Conservation (phyloP, 2,329 filamentous ascomycete genomes). For the Teratosphaeriaceae sp. region DNA sequence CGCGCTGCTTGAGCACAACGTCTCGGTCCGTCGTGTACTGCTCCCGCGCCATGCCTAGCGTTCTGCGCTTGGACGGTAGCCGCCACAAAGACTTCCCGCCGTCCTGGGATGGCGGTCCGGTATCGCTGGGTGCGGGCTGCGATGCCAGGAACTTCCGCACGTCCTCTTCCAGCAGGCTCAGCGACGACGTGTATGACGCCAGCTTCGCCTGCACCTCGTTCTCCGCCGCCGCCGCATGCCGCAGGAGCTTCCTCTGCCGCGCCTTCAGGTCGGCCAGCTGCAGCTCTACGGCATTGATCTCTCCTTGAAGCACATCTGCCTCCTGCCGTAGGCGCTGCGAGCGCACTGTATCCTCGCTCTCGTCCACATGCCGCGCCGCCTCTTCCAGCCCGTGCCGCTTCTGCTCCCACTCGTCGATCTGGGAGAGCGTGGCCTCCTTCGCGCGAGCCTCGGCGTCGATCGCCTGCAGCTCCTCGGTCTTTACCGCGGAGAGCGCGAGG, state of each 20-base stretch:
- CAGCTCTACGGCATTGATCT: slow-evolving; percentile 61
- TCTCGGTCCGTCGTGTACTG: slow-evolving; percentile 63
- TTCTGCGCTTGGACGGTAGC: slow-evolving; percentile 60
- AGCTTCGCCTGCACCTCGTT: slow-evolving; percentile 65
- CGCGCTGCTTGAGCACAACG: slow-evolving; percentile 49
- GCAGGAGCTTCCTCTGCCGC: slow-evolving; percentile 52
- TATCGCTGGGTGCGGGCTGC: slow-evolving; percentile 10
- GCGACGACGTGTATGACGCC: slow-evolving; percentile 62
- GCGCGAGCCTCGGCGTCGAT: slow-evolving; percentile 52
- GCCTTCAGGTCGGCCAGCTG: slow-evolving; percentile 56
- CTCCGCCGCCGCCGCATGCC: slow-evolving; percentile 55
- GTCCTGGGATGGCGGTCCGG: slow-evolving; percentile 9
- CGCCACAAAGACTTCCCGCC: slow-evolving; percentile 26
- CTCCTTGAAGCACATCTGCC: slow-evolving; percentile 48
- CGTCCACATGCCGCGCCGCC: slow-evolving; percentile 51
- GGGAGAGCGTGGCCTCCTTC: slow-evolving; percentile 52
- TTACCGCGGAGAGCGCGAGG: slow-evolving; percentile 57
- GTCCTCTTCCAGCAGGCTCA: slow-evolving; percentile 59
- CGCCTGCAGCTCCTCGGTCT: slow-evolving; percentile 59
- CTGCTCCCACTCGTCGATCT: slow-evolving; percentile 52
- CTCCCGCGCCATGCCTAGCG: slow-evolving; percentile 61
- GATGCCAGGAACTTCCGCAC: slow-evolving; percentile 50
- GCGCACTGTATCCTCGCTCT: slow-evolving; percentile 51
- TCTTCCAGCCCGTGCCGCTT: slow-evolving; percentile 51
- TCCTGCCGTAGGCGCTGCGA: slow-evolving; percentile 45